Evolutionary conservation across 768 basidiomycete genomes (phyloP).

Genomic region (Paxillus ammoniavirescens): DNA sequence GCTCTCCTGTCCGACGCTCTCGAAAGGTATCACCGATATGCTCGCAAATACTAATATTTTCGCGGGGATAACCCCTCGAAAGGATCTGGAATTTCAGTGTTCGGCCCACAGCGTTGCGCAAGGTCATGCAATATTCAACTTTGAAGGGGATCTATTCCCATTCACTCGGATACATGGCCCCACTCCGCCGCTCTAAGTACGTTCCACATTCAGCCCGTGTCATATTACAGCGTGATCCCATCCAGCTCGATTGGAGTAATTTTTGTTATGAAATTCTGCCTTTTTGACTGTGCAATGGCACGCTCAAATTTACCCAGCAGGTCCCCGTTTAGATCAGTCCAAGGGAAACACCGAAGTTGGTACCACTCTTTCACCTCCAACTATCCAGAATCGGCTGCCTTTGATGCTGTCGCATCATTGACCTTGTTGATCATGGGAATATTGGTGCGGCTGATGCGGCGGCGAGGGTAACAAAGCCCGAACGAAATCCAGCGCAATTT

Average conservation of each 20-base stretch:
- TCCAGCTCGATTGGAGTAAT: constrained; percentile 7
- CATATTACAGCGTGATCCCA: constrained; percentile 7
- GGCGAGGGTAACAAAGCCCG: constrained; percentile 23
- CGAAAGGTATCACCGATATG: not conserved
- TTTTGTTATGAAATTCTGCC: constrained; percentile 14
- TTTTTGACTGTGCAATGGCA: constrained; percentile 6
- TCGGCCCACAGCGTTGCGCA: constrained; percentile 17
- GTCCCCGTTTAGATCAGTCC: constrained; percentile 15
- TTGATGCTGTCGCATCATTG: constrained; percentile 8
- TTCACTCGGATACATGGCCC: constrained; percentile 16
- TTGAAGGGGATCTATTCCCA: not conserved
- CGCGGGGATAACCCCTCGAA: too few species aligned
- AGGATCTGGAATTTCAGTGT: not conserved
- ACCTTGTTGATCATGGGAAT: constrained; percentile 18
- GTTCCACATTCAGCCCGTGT: constrained; percentile 21
- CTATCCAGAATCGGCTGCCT: constrained; percentile 4
- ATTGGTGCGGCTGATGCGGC: constrained; percentile 18
- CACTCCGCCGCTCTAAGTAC: constrained; percentile 22
- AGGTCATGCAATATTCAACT: not conserved
- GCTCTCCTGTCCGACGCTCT: not conserved
- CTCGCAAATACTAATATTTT: constrained; percentile 1
- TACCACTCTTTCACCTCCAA: constrained; percentile 5
- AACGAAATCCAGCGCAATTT: constrained; percentile 15
- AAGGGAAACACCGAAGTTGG: constrained; percentile 5
- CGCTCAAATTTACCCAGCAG: constrained; percentile 16